These are phyloP conservation scores for Candida mattraensis DNA, from an alignment of 805 yeast species.

Conservation along the genomic window DNA sequence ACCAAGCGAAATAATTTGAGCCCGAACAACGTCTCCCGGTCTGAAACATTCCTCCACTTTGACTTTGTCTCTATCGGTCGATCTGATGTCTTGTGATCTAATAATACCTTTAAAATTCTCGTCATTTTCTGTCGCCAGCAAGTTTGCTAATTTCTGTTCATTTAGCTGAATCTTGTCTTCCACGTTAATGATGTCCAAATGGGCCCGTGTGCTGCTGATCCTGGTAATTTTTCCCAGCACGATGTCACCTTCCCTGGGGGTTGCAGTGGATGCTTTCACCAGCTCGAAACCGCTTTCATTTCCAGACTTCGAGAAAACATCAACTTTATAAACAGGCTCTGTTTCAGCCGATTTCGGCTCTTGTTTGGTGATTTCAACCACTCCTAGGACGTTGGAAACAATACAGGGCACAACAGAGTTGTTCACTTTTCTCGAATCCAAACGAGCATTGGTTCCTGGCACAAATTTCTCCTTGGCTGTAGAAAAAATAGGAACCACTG, in stretches of 20 bases:
- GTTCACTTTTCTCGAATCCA: slow-evolving; percentile 44
- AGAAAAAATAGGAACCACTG: slow-evolving; percentile 56
- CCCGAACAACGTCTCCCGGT: slow-evolving; percentile 93
- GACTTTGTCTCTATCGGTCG: slow-evolving; percentile 87
- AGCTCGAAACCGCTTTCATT: too few species aligned
- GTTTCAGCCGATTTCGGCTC: slow-evolving; percentile 24
- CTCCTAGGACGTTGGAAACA: slow-evolving; percentile 65
- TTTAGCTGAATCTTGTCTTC: slow-evolving; percentile 45
- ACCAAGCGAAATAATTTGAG: slow-evolving; percentile 80
- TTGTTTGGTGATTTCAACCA: slow-evolving; percentile 37
- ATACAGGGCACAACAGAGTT: slow-evolving; percentile 40
- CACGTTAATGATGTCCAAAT: slow-evolving; percentile 63
- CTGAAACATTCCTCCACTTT: slow-evolving; percentile 73
- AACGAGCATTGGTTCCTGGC: slow-evolving; percentile 66
- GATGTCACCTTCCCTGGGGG: slow-evolving; percentile 83
- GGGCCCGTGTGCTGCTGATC: slow-evolving; percentile 67
- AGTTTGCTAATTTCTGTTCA: slow-evolving; percentile 11
- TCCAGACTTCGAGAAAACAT: too few species aligned
- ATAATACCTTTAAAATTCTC: slow-evolving; percentile 87
- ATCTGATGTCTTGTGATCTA: slow-evolving; percentile 83
- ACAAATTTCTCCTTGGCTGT: slow-evolving; percentile 41
- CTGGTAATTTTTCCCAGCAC: slow-evolving; percentile 76
- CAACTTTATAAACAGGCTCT: too few species aligned
- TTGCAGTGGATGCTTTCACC: slow-evolving; percentile 34
- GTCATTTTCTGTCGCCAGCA: slow-evolving; percentile 59